These are phyloP conservation scores for Atractiella rhizophila DNA, from an alignment of 768 basidiomycete species.

Conservation along the genomic window DNA sequence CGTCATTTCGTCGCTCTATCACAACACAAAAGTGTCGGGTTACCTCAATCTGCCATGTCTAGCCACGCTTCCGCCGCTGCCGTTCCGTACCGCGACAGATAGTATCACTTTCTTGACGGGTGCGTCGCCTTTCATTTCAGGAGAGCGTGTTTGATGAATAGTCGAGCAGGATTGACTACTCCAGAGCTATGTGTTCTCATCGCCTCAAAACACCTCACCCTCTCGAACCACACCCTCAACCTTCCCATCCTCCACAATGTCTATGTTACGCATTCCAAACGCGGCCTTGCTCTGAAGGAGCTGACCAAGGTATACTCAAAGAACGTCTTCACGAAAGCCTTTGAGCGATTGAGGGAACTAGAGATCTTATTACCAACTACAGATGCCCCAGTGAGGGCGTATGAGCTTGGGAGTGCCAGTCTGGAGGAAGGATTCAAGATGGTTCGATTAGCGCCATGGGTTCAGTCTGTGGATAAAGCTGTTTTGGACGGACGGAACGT, in stretches of 20 bases:
- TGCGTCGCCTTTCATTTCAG: background rate
- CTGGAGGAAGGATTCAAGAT: slow-evolving; percentile 4
- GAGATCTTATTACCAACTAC: too few species aligned
- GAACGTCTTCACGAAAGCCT: background rate
- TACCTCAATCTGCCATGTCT: too few species aligned
- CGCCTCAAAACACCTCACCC: slow-evolving; percentile 50
- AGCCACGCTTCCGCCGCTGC: background rate
- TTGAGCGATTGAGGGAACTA: slow-evolving; percentile 5
- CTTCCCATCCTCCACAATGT: slow-evolving; percentile 69
- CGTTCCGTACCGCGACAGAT: background rate
- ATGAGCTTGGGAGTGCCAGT: background rate
- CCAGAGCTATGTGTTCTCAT: slow-evolving; percentile 45
- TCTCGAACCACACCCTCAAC: slow-evolving; percentile 59
- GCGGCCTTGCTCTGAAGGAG: slow-evolving; percentile 5
- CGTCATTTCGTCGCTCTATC: background rate
- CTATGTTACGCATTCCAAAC: slow-evolving; percentile 16
- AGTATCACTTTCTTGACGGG: background rate
- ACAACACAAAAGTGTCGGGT: background rate
- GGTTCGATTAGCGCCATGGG: slow-evolving; percentile 6
- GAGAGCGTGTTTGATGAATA: slow-evolving; percentile 1
- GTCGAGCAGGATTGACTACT: slow-evolving; percentile 21
- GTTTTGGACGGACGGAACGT: slow-evolving; percentile 3
- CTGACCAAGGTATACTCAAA: background rate
- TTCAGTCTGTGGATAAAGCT: slow-evolving; percentile 4
- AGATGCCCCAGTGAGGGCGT: slow-evolving; percentile 1